Conservation (phyloP, 2,329 filamentous ascomycete genomes). For the Rhynchosporium graminicola region DNA sequence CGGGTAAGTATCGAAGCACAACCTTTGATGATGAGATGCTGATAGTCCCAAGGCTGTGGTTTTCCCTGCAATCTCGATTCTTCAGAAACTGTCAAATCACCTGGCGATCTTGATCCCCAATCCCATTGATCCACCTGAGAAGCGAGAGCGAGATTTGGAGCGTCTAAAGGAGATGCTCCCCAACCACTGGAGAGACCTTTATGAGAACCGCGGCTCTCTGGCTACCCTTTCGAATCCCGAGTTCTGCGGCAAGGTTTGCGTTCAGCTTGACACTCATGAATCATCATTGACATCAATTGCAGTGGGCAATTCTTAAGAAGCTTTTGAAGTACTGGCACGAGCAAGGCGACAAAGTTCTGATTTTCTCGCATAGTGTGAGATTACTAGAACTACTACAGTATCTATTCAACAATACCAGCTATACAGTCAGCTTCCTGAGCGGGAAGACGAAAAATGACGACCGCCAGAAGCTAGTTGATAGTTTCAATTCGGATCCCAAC, state of each 20-base stretch:
- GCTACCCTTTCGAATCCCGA: conserved; percentile 80
- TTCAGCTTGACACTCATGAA: neutral
- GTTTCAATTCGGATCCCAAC: conserved; percentile 83
- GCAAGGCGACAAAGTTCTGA: conserved; percentile 89
- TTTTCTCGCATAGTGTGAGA: conserved; percentile 91
- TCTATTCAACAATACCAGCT: conserved; percentile 84
- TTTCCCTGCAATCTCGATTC: conserved; percentile 78
- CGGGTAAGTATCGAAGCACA: conserved; percentile 43
- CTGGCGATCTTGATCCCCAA: conserved; percentile 81
- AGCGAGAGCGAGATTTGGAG: conserved; percentile 75
- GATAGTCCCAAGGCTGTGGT: conserved; percentile 59
- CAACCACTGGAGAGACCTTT: conserved; percentile 71
- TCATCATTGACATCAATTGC: conserved; percentile 12
- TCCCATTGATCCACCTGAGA: conserved; percentile 63
- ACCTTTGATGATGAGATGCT: conserved; percentile 50
- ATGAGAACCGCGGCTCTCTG: conserved; percentile 74
- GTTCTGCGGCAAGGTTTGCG: conserved; percentile 76
- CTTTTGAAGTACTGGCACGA: conserved; percentile 87
- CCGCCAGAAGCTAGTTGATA: conserved; percentile 77
- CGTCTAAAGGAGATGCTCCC: conserved; percentile 76
- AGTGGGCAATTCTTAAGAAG: conserved; percentile 85
- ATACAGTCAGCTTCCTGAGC: conserved; percentile 89
- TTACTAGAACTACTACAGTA: conserved; percentile 81
- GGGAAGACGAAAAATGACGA: conserved; percentile 83
- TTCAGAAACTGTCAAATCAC: conserved; percentile 91